A percentile compares a stretch with the other conserved stretches of the same genome.
Conservation (phyloP, 2,329 filamentous ascomycete genomes). For the Thielaviopsis euricoi region DNA sequence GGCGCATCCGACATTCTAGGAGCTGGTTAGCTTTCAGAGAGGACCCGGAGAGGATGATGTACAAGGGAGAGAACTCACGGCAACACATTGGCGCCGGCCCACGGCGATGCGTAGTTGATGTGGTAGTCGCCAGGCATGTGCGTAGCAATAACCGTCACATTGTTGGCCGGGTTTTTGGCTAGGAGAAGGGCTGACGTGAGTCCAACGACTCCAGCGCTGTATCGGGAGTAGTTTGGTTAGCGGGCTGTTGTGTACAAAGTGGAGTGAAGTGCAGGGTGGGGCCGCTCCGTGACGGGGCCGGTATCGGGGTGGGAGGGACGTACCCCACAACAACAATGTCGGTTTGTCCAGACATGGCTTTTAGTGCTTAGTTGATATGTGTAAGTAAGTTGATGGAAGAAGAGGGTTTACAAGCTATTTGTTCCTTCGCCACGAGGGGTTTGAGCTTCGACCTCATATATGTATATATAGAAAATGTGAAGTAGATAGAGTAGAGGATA, state of each 20-base stretch:
- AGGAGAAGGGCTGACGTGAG: conserved; percentile 34
- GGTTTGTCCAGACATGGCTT: conserved; percentile 1
- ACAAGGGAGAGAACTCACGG: conserved; percentile 35
- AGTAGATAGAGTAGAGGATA: too few species aligned
- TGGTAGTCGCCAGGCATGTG: conserved; percentile 92
- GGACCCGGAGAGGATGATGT: neutral
- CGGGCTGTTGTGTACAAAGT: neutral
- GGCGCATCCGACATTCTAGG: conserved; percentile 27
- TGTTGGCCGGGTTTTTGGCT: conserved; percentile 26
- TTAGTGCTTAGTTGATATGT: neutral
- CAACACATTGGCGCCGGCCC: conserved; percentile 69
- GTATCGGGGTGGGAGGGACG: neutral
- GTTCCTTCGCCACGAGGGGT: too few species aligned
- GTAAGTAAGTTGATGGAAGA: too few species aligned
- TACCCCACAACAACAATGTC: conserved; percentile 12
- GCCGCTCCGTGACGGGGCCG: neutral
- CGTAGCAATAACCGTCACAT: conserved; percentile 59
- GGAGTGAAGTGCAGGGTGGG: neutral
- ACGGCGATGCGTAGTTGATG: conserved; percentile 77
- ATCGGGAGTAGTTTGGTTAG: neutral
- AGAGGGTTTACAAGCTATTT: too few species aligned
- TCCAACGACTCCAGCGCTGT: conserved; percentile 32
- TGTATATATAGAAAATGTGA: too few species aligned
- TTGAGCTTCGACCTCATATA: too few species aligned
- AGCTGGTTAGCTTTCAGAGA: neutral